Percentiles rank a stretch among this genome's conserved stretches.
Evolutionary conservation across 2,329 filamentous ascomycete genomes (phyloP).

Genomic region (Cladosporium sp.): DNA sequence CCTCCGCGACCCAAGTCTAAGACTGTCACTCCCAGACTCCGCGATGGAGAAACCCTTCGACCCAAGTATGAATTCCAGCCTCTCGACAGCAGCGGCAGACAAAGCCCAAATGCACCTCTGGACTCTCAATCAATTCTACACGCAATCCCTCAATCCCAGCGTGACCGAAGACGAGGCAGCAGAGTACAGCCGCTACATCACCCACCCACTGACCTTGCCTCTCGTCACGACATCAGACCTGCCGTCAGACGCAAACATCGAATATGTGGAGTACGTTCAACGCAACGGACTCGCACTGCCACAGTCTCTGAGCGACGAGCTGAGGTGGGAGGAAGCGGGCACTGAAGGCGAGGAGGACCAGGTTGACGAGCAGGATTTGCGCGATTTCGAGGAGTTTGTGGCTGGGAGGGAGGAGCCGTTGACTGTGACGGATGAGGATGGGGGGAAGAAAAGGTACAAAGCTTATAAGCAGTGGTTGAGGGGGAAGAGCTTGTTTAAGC

Average conservation of each 20-base stretch:
- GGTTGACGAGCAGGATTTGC: slow-evolving; percentile 60
- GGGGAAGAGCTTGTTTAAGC: slow-evolving; percentile 95
- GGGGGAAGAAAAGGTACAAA: slow-evolving; percentile 91
- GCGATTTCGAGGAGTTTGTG: slow-evolving; percentile 73
- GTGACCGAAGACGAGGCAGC: slow-evolving; percentile 72
- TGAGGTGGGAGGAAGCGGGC: slow-evolving; percentile 43
- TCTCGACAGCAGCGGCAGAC: slow-evolving; percentile 52
- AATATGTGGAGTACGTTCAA: slow-evolving; percentile 79
- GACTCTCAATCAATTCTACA: slow-evolving; percentile 82
- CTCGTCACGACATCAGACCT: slow-evolving; percentile 66
- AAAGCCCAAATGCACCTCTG: slow-evolving; percentile 81
- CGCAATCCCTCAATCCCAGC: slow-evolving; percentile 78
- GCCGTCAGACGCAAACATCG: slow-evolving; percentile 53
- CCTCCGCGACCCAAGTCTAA: slow-evolving; percentile 28
- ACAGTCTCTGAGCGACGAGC: slow-evolving; percentile 13
- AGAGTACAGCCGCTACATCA: slow-evolving; percentile 85
- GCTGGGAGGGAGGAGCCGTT: slow-evolving; percentile 75
- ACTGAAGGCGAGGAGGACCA: slow-evolving; percentile 51
- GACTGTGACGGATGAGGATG: slow-evolving; percentile 82
- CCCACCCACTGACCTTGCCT: slow-evolving; percentile 82
- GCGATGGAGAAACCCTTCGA: slow-evolving; percentile 13
- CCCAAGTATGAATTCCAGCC: slow-evolving; percentile 7
- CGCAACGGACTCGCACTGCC: slow-evolving; percentile 32
- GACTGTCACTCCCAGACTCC: slow-evolving; percentile 11
- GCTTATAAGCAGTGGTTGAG: slow-evolving; percentile 92